Evolutionary conservation across 768 basidiomycete genomes (phyloP).

Genomic region (Roridomyces roridus): DNA sequence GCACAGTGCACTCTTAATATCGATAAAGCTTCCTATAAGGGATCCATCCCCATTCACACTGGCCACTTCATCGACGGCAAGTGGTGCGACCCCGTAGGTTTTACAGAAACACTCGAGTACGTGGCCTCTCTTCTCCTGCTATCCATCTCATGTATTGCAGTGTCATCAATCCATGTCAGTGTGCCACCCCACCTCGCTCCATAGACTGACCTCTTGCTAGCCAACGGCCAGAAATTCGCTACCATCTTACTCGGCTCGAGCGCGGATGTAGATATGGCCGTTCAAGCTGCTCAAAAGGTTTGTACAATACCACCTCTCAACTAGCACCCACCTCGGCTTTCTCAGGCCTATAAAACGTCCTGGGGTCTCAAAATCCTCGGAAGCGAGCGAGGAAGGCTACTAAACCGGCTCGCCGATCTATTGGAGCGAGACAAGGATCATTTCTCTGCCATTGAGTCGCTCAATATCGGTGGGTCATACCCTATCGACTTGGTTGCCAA

Average conservation of each 20-base stretch:
- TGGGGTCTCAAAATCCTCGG: constrained; percentile 59
- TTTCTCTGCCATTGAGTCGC: constrained; percentile 55
- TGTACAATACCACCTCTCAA: too few species aligned
- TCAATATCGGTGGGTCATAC: constrained; percentile 47
- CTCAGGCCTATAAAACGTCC: constrained; percentile 36
- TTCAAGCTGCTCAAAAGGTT: constrained; percentile 58
- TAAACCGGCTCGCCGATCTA: constrained; percentile 57
- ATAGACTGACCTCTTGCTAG: neutral
- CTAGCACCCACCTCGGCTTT: too few species aligned
- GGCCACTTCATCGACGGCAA: constrained; percentile 68
- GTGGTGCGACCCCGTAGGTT: constrained; percentile 50
- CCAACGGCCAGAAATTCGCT: constrained; percentile 46
- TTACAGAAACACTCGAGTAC: constrained; percentile 59
- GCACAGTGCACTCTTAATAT: constrained; percentile 47
- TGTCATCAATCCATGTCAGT: constrained; percentile 23
- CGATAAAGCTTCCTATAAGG: constrained; percentile 47
- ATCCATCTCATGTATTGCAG: neutral
- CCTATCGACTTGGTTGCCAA: neutral
- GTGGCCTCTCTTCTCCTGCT: constrained; percentile 22
- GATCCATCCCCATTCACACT: constrained; percentile 48
- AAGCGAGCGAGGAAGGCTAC: constrained; percentile 42
- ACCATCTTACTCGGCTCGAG: constrained; percentile 53
- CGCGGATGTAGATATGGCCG: constrained; percentile 71
- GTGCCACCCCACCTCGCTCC: neutral
- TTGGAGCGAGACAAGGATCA: constrained; percentile 54